Percentiles rank a stretch among this genome's conserved stretches.
phyloP scores from a whole-genome alignment of 1,284 basidiomycete species.

The Chalciporus piperatoides region DNA sequence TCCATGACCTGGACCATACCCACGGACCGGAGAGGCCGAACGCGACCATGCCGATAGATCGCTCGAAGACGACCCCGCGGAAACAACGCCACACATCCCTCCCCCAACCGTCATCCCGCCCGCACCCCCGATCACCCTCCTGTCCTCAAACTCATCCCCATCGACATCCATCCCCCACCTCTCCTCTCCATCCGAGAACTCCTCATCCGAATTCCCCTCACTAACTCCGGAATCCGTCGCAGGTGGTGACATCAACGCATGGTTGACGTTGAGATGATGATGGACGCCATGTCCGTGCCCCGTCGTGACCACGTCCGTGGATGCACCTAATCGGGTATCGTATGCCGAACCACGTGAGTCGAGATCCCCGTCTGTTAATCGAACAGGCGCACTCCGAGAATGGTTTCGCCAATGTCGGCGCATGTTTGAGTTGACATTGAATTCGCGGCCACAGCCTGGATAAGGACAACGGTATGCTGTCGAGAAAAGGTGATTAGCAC shows the following conservation, averaged over 20 bases:
- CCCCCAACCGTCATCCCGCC: conserved; percentile 13
- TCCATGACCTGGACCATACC: conserved; percentile 12
- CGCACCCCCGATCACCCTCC: conserved; percentile 1
- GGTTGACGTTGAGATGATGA: conserved; percentile 19
- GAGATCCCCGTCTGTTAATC: conserved; percentile 17
- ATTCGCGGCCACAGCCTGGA: conserved; percentile 68
- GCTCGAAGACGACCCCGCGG: conserved; percentile 23
- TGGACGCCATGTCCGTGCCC: conserved; percentile 5
- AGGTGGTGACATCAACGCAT: conserved; percentile 28
- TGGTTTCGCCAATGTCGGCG: conserved; percentile 73
- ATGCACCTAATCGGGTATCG: background rate
- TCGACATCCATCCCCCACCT: conserved; percentile 27
- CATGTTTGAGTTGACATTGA: conserved; percentile 83
- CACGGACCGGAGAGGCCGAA: conserved; percentile 27
- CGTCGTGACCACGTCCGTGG: background rate
- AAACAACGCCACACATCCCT: background rate
- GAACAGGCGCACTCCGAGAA: conserved; percentile 25
- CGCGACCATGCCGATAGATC: conserved; percentile 28
- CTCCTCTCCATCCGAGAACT: conserved; percentile 30
- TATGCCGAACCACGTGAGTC: background rate
- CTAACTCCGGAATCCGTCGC: conserved; percentile 30
- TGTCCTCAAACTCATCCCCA: background rate
- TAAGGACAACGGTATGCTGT: conserved; percentile 70
- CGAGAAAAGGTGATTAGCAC: conserved; percentile 15
- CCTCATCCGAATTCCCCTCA: conserved; percentile 30